Conservation (phyloP, 2,329 filamentous ascomycete species). For the Lasiodiplodia theobromae region DNA sequence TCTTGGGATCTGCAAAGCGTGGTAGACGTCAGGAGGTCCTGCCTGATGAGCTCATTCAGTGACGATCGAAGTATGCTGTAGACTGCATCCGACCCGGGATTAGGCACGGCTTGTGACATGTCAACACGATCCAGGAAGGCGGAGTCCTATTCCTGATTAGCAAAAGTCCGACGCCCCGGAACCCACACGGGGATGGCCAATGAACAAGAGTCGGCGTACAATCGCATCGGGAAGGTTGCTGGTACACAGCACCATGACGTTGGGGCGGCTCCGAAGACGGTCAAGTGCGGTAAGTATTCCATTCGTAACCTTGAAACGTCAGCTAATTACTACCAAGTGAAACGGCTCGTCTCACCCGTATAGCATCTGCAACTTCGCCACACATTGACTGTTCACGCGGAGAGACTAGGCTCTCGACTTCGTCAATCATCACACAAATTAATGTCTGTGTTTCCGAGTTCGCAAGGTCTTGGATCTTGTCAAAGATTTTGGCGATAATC, state of each 20-base stretch:
- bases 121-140: constrained; percentile 60
- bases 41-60: constrained; percentile 53
- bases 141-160: constrained; percentile 42
- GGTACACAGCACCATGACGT: constrained; percentile 59
- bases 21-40: constrained; percentile 43
- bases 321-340: not conserved
- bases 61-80: constrained; percentile 59
- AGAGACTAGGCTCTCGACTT: constrained; percentile 58
- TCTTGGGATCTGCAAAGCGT: not conserved
- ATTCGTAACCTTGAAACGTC: constrained; percentile 51
- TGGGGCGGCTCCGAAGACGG: constrained; percentile 49
- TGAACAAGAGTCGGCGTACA: not conserved
- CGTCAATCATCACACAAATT: constrained; percentile 43
- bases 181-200: not conserved
- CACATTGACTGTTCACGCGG: constrained; percentile 49
- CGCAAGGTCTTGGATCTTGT: constrained; percentile 45
- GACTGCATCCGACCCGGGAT: constrained; percentile 48
- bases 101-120: constrained; percentile 54
- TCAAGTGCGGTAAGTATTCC: constrained; percentile 59
- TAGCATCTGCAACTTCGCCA: constrained; percentile 54
- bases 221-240: constrained; percentile 57
- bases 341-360: constrained; percentile 44
- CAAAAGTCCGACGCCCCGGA: not conserved
- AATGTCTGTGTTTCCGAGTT: constrained; percentile 31
- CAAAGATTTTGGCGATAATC: constrained; percentile 53